Conservation (phyloP, 331 rosid species). For the Cydonia oblonga region DNA sequence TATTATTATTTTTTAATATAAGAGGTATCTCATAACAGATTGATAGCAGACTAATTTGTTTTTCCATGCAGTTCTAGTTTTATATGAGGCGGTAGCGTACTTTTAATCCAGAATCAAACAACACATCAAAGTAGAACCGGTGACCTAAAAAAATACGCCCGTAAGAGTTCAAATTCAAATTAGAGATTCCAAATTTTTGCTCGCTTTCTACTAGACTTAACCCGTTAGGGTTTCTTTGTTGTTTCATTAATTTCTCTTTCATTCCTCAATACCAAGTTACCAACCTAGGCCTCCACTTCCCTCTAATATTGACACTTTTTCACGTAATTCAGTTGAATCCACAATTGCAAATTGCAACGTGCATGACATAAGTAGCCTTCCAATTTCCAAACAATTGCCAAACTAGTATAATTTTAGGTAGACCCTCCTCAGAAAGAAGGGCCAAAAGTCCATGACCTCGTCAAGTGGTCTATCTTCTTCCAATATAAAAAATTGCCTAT, state of each 20-base stretch:
- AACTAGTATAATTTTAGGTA: conserved; percentile 1
- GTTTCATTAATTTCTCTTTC: neutral
- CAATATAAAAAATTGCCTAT: neutral
- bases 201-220: too few species aligned
- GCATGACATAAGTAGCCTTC: conserved; percentile 1
- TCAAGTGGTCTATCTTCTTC: conserved; percentile 7
- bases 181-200: too few species aligned
- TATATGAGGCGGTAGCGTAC: too few species aligned
- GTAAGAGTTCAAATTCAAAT: too few species aligned
- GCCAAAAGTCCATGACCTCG: neutral
- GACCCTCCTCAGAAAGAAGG: neutral
- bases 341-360: neutral
- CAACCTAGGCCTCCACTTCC: neutral
- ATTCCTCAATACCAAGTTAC: neutral
- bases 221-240: neutral
- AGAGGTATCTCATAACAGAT: too few species aligned
- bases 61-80: too few species aligned
- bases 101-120: too few species aligned
- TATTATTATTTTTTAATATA: too few species aligned
- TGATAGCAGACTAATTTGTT: too few species aligned
- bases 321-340: neutral
- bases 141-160: too few species aligned
- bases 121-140: too few species aligned
- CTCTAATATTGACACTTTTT: neutral
- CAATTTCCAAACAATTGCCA: neutral